A percentile compares a stretch with the other conserved stretches of the same genome.
Conservation (phyloP, 2,329 filamentous ascomycete species). For the Aspergillus caelatus region DNA sequence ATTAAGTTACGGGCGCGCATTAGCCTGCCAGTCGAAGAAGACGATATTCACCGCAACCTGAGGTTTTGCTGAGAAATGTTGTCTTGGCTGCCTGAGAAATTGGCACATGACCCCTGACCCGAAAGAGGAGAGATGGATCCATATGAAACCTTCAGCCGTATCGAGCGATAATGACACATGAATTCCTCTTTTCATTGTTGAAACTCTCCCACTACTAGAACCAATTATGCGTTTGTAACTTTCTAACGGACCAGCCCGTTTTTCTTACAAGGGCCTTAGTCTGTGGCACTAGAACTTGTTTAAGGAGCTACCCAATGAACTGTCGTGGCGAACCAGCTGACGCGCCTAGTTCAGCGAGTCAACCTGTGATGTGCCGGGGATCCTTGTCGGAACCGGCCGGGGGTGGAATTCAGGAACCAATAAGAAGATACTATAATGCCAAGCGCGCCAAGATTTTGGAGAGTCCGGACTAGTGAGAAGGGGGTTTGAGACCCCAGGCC, state of each 20-base stretch:
- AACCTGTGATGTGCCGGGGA: constrained; percentile 5
- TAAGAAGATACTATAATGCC: background rate
- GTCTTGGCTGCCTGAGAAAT: background rate
- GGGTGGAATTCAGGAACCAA: constrained; percentile 11
- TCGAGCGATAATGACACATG: background rate
- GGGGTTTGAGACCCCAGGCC: background rate
- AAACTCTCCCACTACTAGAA: background rate
- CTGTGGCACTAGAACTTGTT: background rate
- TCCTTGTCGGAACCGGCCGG: constrained; percentile 15
- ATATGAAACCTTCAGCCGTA: background rate
- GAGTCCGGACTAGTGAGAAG: constrained; percentile 11
- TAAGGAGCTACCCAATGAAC: background rate
- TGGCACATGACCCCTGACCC: constrained; percentile 1
- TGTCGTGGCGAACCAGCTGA: constrained; percentile 11
- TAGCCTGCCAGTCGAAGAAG: background rate
- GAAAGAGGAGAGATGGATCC: background rate
- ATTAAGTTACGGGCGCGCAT: background rate
- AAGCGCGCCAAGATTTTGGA: constrained; percentile 17
- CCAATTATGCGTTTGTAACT: background rate
- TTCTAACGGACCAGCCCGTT: background rate
- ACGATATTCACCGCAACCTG: background rate
- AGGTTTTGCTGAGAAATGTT: background rate
- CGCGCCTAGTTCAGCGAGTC: constrained; percentile 3
- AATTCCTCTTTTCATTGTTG: background rate
- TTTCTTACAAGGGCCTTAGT: background rate